A percentile compares a stretch with the other conserved stretches of the same genome.
These are phyloP conservation scores for Rhodotorula glutinis DNA, from an alignment of 1,284 basidiomycete species.

Conservation along the genomic window DNA sequence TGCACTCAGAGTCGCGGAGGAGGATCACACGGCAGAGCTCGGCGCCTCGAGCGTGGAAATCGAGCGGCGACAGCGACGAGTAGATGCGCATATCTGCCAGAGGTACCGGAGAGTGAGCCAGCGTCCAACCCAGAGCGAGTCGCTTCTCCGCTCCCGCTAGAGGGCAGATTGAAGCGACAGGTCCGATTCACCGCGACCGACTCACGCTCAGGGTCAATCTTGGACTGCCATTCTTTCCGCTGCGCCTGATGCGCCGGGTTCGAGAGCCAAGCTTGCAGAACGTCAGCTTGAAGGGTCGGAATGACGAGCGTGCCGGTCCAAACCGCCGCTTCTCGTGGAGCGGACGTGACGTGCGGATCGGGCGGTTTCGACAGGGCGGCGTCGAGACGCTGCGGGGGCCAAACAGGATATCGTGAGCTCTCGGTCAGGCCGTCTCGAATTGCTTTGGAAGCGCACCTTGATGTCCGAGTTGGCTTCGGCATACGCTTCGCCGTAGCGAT, in stretches of 20 bases:
- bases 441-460: slow-evolving; percentile 6
- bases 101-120: too few species aligned
- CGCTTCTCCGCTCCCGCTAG: too few species aligned
- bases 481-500: slow-evolving; percentile 31
- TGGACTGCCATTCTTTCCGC: slow-evolving; percentile 12
- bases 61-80: slow-evolving; percentile 32
- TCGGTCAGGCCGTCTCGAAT: too few species aligned
- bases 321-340: slow-evolving; percentile 17
- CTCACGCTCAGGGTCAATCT: slow-evolving; percentile 32
- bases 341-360: slow-evolving; percentile 14
- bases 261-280: slow-evolving; percentile 25
- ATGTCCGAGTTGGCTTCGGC: slow-evolving; percentile 22
- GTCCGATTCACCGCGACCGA: not conserved
- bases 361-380: slow-evolving; percentile 19
- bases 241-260: slow-evolving; percentile 13
- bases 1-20: slow-evolving; percentile 14
- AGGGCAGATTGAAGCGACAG: not conserved
- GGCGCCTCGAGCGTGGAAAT: slow-evolving; percentile 32
- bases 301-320: slow-evolving; percentile 29
- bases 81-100: slow-evolving; percentile 38
- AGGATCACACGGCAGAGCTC: slow-evolving; percentile 31
- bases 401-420: not conserved
- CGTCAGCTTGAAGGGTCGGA: slow-evolving; percentile 23
- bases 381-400: slow-evolving; percentile 18
- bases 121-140: too few species aligned